Evolutionary conservation across 164 flowering plant genomes (phyloP).

Genomic region (Magnolia sinica): DNA sequence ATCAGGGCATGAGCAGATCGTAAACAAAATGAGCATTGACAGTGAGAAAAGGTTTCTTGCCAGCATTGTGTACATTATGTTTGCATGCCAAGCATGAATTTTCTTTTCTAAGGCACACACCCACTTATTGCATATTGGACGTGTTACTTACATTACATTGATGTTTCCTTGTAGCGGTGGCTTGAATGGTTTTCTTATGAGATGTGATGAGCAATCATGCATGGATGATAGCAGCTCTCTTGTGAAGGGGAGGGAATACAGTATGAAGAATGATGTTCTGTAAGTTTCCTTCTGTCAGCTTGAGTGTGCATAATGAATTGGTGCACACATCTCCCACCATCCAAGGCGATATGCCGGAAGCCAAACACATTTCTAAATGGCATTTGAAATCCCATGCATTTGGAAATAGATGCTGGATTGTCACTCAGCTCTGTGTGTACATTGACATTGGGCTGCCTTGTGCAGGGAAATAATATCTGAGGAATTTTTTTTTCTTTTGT

Average conservation of each 20-base stretch:
- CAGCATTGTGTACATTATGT: too few relatives aligned
- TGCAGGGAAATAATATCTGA: too few relatives aligned
- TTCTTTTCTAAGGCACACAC: too few relatives aligned
- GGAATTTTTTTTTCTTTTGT: neutral
- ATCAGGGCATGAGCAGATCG: neutral
- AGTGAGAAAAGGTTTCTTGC: neutral
- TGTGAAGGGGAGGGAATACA: neutral
- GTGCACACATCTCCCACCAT: too few relatives aligned
- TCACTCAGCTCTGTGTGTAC: neutral
- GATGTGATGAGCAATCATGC: neutral
- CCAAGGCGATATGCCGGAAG: neutral
- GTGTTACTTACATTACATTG: neutral
- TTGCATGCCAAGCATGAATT: too few relatives aligned
- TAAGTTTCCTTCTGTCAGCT: conserved; percentile 3
- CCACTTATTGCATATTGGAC: too few relatives aligned
- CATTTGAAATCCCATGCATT: neutral
- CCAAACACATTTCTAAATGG: neutral
- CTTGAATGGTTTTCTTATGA: conserved; percentile 13
- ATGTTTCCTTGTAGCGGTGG: conserved; percentile 14
- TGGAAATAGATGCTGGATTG: neutral
- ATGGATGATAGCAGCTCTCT: neutral
- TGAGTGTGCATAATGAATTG: too few relatives aligned
- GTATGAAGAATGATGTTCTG: conserved; percentile 2
- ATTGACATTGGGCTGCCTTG: too few relatives aligned
- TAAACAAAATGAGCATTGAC: neutral